Evolutionary conservation across 2,329 filamentous ascomycete species (phyloP).

Genomic region (Penicillium sp.): DNA sequence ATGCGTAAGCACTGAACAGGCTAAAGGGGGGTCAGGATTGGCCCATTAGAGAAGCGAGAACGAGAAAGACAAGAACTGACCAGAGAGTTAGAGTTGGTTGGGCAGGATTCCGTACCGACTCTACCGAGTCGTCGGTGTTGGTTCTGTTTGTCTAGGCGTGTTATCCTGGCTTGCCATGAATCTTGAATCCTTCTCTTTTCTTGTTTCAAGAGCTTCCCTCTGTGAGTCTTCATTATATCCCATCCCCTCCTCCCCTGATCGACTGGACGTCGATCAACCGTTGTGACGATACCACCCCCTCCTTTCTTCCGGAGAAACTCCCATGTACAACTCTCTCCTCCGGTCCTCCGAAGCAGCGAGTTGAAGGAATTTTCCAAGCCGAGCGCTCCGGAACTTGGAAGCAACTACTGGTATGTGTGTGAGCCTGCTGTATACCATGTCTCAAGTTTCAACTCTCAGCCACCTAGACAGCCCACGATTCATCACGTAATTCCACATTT

Average conservation of each 20-base stretch:
- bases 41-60: neutral
- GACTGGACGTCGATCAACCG: conserved; percentile 7
- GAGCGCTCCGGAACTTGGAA: neutral
- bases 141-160: neutral
- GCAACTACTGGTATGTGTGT: no score
- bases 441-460: neutral
- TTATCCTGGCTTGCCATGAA: neutral
- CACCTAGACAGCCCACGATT: conserved; percentile 10
- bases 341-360: conserved; percentile 6
- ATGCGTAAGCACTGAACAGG: neutral
- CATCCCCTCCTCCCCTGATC: neutral
- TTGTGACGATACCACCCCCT: conserved; percentile 12
- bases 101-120: neutral
- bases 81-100: neutral
- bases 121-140: neutral
- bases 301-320: neutral
- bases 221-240: neutral
- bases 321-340: neutral
- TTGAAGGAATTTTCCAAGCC: conserved; percentile 16
- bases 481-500: neutral
- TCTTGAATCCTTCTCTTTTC: conserved; percentile 5
- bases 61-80: neutral
- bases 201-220: conserved; percentile 5
- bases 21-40: neutral
- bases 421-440: neutral